Evolutionary conservation across 1,139 yeast species (phyloP), one percentile per base, ranked within the genome.

Genomic region (Suhomyces terraborum): DNA sequence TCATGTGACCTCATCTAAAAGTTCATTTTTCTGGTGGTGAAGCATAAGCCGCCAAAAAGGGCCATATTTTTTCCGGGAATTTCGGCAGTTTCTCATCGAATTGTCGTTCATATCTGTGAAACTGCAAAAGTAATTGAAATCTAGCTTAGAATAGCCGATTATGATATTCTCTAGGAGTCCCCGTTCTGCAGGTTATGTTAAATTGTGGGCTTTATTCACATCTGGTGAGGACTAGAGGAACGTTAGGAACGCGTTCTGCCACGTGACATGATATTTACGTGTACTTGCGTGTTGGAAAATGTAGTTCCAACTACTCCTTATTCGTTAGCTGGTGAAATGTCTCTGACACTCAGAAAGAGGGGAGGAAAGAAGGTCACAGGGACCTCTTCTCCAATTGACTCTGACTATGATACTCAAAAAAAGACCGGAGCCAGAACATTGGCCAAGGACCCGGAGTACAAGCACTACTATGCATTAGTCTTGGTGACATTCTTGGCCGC

Each of bases 401-500:
- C 36, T 20, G 43, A 41, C 10, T 42, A 40, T 12, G 44, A 29
- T 12, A 17, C 25, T 10, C 40, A 36, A 8, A 42, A 42, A 41
- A 32, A 23, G 37, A 36, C 10, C 40, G 34, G 6, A 10, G 13
- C 32, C 31, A 25, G 9, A n/a, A 23, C 34, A 6, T 19, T 42
- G 8, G 28, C 41, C 8, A 52, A 49, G 32, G 73, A 67, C 9
- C 57, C 73, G 0, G 62, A 61, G 5, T 43, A 24, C 24, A 64
- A 65, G 48, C 78, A 78, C 52, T 68, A 62, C 49, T 33, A 67
- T 24, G 79, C 79, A 0, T 57, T 79, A 40, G 45, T 60, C 4
- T 49, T 73, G 1, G 73, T 88, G 7, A 87, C 96, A 0, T 52
- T 69, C 0, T 51, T 84, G 31, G 95, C 97, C 0, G 77, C 85